Evolutionary conservation across 2,329 filamentous ascomycete genomes (phyloP), one percentile per base, ranked within the genome.

Genomic region (Lecanicillium sp.): DNA sequence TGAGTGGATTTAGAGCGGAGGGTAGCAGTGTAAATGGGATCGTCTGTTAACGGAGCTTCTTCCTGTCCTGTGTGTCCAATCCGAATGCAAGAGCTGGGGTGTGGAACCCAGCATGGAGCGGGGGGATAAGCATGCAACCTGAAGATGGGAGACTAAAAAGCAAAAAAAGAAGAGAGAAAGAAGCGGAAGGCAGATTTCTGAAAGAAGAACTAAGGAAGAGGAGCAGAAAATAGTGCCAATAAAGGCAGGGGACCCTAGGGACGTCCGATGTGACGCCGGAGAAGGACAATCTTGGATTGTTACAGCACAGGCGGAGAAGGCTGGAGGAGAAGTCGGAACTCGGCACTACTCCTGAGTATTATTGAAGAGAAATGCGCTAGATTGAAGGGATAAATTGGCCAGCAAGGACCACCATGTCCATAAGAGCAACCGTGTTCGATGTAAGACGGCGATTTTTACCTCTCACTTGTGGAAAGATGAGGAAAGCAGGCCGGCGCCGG

Each of bases 291-390:
- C 27, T 35, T 40, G 27, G 26, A 40, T 20, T 33, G 27, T 47
- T 27, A 21, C 36, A 47, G 36, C 30, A 26, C 17, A 39, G 26
- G 33, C 35, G 43, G 43, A 45, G 43, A 38, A 12, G 17, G n/a
- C 24, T 10, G 17, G 11, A 30, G 33, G 36, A n/a, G n/a, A n/a
- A n/a, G n/a, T n/a, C 44, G 27, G 36, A 40, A 47, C 36, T 33
- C 44, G 44, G 27, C 36, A 35, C 19, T 40, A 26, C 14, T n/a
- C n/a, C n/a, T n/a, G n/a, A n/a, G n/a, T n/a, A n/a, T n/a, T 46
- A 30, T 35, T 39, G 12, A n/a, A 19, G n/a, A 21, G 26, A 39
- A n/a, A 39, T 11, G 20, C 8, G 27, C 37, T 29, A 29, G 8
- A 24, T 15, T 35, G 3, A 27, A 26, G 19, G 23, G 15, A 29